Percentiles rank a stretch among this genome's conserved stretches.
phyloP scores from a whole-genome alignment of 176 grass and related monocot species.

The Puya raimondii region DNA sequence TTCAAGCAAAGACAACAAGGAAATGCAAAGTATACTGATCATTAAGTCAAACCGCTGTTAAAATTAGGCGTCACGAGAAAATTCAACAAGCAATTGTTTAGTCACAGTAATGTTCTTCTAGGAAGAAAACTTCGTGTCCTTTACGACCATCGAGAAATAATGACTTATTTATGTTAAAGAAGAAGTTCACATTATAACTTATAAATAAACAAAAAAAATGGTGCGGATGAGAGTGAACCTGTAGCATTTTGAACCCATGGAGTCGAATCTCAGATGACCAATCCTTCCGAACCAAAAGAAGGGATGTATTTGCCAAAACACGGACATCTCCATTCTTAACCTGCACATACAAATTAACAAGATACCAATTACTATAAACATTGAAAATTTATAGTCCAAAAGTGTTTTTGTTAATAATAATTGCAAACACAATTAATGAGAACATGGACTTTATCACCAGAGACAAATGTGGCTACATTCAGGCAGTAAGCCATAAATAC shows the following conservation, averaged over 20 bases:
- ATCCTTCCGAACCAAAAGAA: conserved; percentile 76
- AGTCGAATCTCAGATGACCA: conserved; percentile 76
- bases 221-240: conserved; percentile 39
- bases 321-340: conserved; percentile 69
- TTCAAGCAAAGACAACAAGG: background rate
- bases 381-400: background rate
- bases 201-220: conserved; percentile 24
- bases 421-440: background rate
- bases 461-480: too few relatives aligned
- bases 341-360: conserved; percentile 22
- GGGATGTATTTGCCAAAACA: conserved; percentile 61
- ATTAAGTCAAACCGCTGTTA: too few relatives aligned
- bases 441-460: background rate
- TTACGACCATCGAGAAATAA: too few relatives aligned
- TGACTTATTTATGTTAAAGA: background rate
- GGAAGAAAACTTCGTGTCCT: too few relatives aligned
- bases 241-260: conserved; percentile 95
- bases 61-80: too few relatives aligned
- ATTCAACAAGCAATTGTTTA: too few relatives aligned
- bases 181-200: background rate
- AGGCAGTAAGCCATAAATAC: too few relatives aligned
- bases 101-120: too few relatives aligned
- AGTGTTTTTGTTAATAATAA: background rate
- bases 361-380: background rate
- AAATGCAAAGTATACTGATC: background rate